Evolutionary conservation across 2,329 filamentous ascomycete genomes (phyloP).

Genomic region (Cordyceps javanica): DNA sequence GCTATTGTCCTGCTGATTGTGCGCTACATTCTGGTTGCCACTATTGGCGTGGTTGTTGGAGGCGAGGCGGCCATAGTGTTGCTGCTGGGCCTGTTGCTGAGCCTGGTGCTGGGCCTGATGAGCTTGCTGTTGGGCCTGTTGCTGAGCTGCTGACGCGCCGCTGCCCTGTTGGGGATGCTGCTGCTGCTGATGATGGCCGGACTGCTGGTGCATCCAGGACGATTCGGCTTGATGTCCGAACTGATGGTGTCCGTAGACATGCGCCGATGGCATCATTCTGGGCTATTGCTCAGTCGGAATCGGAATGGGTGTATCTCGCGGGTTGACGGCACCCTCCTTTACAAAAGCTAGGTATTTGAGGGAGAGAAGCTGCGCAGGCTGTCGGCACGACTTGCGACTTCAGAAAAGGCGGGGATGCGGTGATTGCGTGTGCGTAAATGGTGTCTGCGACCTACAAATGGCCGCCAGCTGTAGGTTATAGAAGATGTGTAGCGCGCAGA

Average conservation of each 20-base stretch:
- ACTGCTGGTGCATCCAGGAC: slow-evolving; percentile 63
- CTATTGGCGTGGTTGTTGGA: slow-evolving; percentile 51
- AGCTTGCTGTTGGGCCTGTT: slow-evolving; percentile 37
- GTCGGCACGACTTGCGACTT: not conserved
- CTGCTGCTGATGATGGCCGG: slow-evolving; percentile 47
- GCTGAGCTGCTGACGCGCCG: slow-evolving; percentile 46
- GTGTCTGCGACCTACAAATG: no score
- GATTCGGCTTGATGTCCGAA: slow-evolving; percentile 57
- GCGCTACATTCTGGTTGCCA: slow-evolving; percentile 35
- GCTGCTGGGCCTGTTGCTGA: slow-evolving; percentile 38
- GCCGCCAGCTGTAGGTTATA: no score
- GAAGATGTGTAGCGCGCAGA: no score
- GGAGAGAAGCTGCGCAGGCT: not conserved
- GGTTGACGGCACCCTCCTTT: not conserved
- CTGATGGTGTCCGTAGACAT: slow-evolving; percentile 63
- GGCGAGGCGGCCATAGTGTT: slow-evolving; percentile 69
- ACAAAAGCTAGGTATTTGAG: not conserved
- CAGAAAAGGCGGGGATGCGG: not conserved
- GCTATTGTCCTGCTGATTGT: slow-evolving; percentile 42
- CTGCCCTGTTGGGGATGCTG: slow-evolving; percentile 47
- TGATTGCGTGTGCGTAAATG: not conserved
- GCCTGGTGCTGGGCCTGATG: slow-evolving; percentile 39
- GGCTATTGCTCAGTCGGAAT: not conserved
- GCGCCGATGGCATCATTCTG: slow-evolving; percentile 55
- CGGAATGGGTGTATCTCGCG: not conserved